Percentiles rank a stretch among this genome's conserved stretches.
phyloP scores from a whole-genome alignment of 225 moss, liverwort and hornwort genomes.

The Climacium dendroides region DNA sequence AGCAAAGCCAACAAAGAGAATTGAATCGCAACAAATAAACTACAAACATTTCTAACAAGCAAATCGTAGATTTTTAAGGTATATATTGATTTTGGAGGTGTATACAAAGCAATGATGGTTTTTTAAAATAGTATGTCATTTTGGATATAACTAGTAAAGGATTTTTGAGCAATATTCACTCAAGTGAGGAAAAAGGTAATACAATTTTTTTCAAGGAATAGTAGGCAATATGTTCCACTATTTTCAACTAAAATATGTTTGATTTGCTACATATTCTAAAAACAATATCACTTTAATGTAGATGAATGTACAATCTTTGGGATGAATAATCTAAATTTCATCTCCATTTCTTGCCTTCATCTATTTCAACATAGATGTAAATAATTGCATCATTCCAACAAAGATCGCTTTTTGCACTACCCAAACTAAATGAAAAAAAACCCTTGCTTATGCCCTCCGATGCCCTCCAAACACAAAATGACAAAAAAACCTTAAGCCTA shows the following conservation, averaged over 20 bases:
- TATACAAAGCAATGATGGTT: fast-evolving
- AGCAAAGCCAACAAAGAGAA: neutral
- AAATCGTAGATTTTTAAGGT: no score
- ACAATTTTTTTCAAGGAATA: neutral
- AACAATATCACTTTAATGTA: fast-evolving
- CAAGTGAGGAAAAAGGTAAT: neutral
- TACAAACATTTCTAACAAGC: fast-evolving
- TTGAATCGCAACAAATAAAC: fast-evolving
- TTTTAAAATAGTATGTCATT: neutral
- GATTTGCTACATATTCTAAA: neutral
- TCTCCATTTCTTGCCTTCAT: fast-evolving
- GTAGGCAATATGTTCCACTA: fast-evolving
- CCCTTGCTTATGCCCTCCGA: neutral
- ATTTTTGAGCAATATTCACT: neutral
- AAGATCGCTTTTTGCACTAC: fast-evolving
- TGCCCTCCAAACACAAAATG: neutral
- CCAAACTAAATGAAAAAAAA: neutral
- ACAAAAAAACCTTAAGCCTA: fast-evolving
- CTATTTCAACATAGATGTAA: neutral
- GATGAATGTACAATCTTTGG: neutral
- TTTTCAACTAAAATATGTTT: neutral
- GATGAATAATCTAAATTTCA: neutral
- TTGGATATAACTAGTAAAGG: fast-evolving
- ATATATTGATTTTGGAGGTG: neutral
- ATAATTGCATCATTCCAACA: neutral